phyloP scores from a whole-genome alignment of 805 yeast species.

The Candida ficus region DNA sequence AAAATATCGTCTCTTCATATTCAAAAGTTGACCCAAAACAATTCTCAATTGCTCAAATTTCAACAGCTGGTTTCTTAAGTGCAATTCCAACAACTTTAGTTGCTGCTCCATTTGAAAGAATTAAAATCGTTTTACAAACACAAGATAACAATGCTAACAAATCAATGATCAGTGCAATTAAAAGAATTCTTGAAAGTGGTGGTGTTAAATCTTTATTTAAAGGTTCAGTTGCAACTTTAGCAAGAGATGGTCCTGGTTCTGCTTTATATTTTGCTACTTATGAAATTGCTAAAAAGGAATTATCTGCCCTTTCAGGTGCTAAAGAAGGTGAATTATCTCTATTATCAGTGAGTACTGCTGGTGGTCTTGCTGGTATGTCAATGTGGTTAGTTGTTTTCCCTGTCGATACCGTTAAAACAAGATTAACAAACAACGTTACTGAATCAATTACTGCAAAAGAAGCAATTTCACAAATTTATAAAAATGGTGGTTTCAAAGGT shows the following conservation, averaged over 20 bases:
- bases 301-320: constrained; percentile 38
- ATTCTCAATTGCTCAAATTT: constrained; percentile 64
- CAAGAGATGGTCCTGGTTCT: constrained; percentile 97
- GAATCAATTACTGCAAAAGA: constrained; percentile 48
- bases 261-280: constrained; percentile 95
- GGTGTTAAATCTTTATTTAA: constrained; percentile 82
- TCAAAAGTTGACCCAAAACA: constrained; percentile 31
- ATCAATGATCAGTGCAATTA: constrained; percentile 52
- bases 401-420: constrained; percentile 80
- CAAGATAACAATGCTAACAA: constrained; percentile 39
- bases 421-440: constrained; percentile 30
- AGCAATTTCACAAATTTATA: constrained; percentile 66
- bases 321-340: constrained; percentile 57
- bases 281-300: constrained; percentile 65
- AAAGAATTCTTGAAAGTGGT: constrained; percentile 68
- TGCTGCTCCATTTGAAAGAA: constrained; percentile 97
- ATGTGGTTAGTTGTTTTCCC: constrained; percentile 98
- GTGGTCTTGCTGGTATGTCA: constrained; percentile 93
- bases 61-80: constrained; percentile 89
- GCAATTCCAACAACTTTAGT: constrained; percentile 93
- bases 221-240: constrained; percentile 88
- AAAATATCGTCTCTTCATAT: constrained; percentile 53
- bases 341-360: constrained; percentile 77
- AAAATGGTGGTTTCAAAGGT: constrained; percentile 76
- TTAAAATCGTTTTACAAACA: constrained; percentile 88